Base-by-base conservation (phyloP, 257 asterid genomes). In the Solanum lignicaule region DNA sequence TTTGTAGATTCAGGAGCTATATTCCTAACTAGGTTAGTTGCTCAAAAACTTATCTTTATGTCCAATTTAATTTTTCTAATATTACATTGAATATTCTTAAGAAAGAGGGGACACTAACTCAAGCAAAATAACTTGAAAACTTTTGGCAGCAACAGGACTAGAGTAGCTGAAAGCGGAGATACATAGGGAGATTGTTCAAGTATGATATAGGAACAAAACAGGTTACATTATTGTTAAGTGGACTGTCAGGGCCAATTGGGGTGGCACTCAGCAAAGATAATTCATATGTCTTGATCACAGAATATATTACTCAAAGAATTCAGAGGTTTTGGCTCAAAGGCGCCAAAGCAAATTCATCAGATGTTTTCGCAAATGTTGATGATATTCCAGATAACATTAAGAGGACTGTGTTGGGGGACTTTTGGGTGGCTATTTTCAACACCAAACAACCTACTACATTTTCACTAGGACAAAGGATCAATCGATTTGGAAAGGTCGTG, bases 1-100 rank as follows among this genome's bases (percentile, higher is more conserved):
- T 91, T 88, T 86, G 88, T 93, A 3, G 96, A 94, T 83, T 23
- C 92, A 62, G 94, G 98, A 84, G 13, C 88, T 65, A 90, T 91
- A 52, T 87, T 90, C 86, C 36, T 8, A 12, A 14, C 38, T 65
- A 3, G 9, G 89, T 86, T 21, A 14, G 68, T 78, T 7, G 7
- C 65, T 10, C 6, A 4, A 55, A 75, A 55, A 23, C 35, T 18
- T 65, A 10, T 15, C 8, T 36, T 35, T 25, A 32, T 21, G 48
- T 60, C 86, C 74, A 66, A n/a, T 3, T 65, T 14, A 88, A n/a
- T 23, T 78, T 21, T 60, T 7, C 31, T 13, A 31, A n/a, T 23
- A 66, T 33, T 83, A 74, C 18, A 38, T 25, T 85, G 41, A 48
- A 31, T 86, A 46, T 23, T 10, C 23, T 39, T 5, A 36, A 39